Evolutionary conservation across 495 filamentous ascomycete species (phyloP).

Genomic region (Penicillium paxilli): DNA sequence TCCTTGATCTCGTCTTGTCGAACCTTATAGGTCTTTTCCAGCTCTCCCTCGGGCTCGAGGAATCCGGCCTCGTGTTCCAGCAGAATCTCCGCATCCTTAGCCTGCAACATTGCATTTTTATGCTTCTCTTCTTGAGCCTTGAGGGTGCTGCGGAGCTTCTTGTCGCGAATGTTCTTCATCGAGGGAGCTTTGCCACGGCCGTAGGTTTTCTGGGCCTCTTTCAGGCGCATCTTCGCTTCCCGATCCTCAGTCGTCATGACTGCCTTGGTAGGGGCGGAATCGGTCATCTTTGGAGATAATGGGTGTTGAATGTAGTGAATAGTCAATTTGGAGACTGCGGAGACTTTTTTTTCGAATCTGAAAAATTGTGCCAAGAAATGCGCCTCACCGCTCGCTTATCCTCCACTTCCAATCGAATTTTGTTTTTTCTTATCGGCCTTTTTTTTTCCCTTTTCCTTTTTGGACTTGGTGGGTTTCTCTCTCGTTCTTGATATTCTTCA

Average conservation of each 20-base stretch:
- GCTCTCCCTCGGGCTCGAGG: constrained; percentile 81
- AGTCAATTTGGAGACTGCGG: neutral
- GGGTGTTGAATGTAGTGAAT: neutral
- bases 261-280: constrained; percentile 27
- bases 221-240: constrained; percentile 39
- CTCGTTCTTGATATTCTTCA: constrained; percentile 5
- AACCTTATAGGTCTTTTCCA: constrained; percentile 90
- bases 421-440: constrained; percentile 36
- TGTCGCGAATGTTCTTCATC: constrained; percentile 66
- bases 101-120: constrained; percentile 73
- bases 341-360: neutral
- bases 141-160: constrained; percentile 83
- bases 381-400: constrained; percentile 39
- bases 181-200: constrained; percentile 75
- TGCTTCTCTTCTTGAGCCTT: constrained; percentile 77
- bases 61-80: constrained; percentile 86
- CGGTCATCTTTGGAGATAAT: constrained; percentile 31
- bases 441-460: constrained; percentile 1
- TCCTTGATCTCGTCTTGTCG: constrained; percentile 81
- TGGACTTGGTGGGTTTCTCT: constrained; percentile 6
- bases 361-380: constrained; percentile 34
- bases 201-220: constrained; percentile 75
- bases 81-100: constrained; percentile 93
- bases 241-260: constrained; percentile 32
- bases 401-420: constrained; percentile 40